Evolutionary conservation across 306 rosid species (phyloP), one percentile per base, ranked within the genome.

Genomic region (Gynostemma pentaphyllum): DNA sequence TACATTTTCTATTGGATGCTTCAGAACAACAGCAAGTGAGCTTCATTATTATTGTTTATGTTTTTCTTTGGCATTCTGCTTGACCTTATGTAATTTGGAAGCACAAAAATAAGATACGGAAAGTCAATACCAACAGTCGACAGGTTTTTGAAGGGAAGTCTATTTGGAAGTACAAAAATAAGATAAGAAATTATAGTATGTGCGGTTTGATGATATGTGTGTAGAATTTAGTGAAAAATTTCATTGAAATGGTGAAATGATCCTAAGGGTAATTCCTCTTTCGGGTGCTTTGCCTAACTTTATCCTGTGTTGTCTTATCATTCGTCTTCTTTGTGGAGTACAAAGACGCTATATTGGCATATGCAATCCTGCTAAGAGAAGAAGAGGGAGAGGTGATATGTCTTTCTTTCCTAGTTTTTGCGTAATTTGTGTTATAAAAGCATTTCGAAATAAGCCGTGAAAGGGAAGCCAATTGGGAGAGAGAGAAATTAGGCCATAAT

Each of bases 11-110:
- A 76, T 76, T 88, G 22, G 98, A 91, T 72, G 98, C 96, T 69
- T 91, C 96, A 66, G 98, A 91, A 76, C 98, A 91, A 77, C 96
- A 91, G 75, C 95, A 80, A 74, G 98, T 91, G 73, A 82, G 87
- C 19, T n/a, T 59, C 13, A 8, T 51, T 53, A 51, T 12, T 30
- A n/a, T 39, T 29, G 34, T 24, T 57, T 18, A 10, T 5, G 28
- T 21, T 36, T 57, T 36, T 5, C 11, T 36, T 23, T 18, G 64
- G 29, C 36, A 29, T 18, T 5, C 12, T n/a, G n/a, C n/a, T n/a
- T n/a, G n/a, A 5, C 64, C 18, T 19, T 29, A 36, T 32, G 27
- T 10, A 10, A 19, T n/a, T 34, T 34, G 9, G 10, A 2, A 34
- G 10, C 34, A 18, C 28, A 34, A 56, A 32, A 34, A 56, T 32